Conservation (phyloP, 2,329 filamentous ascomycete genomes). For the Curvularia sp. region DNA sequence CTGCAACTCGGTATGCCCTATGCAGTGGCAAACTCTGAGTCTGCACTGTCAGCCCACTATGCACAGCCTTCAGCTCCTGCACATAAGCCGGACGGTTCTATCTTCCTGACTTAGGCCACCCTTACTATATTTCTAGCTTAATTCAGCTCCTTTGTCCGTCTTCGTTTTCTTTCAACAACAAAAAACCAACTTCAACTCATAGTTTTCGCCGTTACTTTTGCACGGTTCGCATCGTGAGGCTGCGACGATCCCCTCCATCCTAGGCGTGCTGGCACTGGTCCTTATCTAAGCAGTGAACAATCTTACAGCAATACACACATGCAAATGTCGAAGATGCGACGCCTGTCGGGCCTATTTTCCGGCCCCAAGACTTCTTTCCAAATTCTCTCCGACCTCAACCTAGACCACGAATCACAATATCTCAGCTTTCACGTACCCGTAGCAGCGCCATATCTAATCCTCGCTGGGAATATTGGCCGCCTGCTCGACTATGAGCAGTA, state of each 20-base stretch:
- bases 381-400: constrained; percentile 43
- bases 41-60: constrained; percentile 9
- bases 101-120: not conserved
- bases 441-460: constrained; percentile 37
- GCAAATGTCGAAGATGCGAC: constrained; percentile 26
- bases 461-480: constrained; percentile 43
- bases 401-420: constrained; percentile 41
- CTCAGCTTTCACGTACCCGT: constrained; percentile 42
- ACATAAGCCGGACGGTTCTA: constrained; percentile 5
- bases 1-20: not conserved
- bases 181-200: not conserved
- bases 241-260: not conserved
- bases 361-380: constrained; percentile 38
- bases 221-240: not conserved
- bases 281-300: not conserved
- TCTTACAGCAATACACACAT: not conserved
- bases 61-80: constrained; percentile 16
- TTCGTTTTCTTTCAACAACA: not conserved
- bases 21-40: constrained; percentile 18
- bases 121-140: not conserved
- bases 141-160: not conserved
- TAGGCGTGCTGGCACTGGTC: not conserved
- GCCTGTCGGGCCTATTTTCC: constrained; percentile 36
- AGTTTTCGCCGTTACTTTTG: not conserved
- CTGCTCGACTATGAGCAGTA: constrained; percentile 42